A percentile compares a stretch with the other conserved stretches of the same genome.
These are phyloP conservation scores for Phyllostachys edulis DNA, from an alignment of 176 grass and related monocot species.

Conservation along the genomic window DNA sequence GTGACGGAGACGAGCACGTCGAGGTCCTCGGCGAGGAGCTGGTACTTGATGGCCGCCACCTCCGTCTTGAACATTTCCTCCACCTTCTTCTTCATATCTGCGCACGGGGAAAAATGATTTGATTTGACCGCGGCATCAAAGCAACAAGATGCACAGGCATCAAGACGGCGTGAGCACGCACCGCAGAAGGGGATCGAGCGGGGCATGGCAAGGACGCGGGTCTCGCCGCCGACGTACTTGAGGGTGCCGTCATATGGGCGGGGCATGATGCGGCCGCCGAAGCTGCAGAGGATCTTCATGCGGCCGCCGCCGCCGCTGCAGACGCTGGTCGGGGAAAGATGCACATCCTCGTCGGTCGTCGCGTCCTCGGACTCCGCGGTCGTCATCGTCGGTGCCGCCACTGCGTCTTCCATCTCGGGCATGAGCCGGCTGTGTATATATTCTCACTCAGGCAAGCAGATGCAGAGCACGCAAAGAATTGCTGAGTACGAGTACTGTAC, in stretches of 20 bases:
- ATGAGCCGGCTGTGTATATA: background rate
- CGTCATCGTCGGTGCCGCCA: background rate
- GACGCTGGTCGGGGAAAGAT: constrained; percentile 38
- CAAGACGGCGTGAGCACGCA: background rate
- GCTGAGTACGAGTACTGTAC: too few species aligned
- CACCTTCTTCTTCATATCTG: constrained; percentile 85
- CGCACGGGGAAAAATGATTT: background rate
- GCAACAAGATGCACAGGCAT: background rate
- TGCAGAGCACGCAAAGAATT: background rate
- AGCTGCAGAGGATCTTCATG: constrained; percentile 90
- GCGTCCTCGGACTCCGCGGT: constrained; percentile 40
- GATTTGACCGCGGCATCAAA: background rate
- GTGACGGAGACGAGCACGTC: constrained; percentile 78
- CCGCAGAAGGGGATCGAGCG: constrained; percentile 74
- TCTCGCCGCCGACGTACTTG: constrained; percentile 89
- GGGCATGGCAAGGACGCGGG: constrained; percentile 71
- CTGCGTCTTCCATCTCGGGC: background rate
- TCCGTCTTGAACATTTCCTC: constrained; percentile 71
- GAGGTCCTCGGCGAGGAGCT: constrained; percentile 62
- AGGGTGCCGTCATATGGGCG: constrained; percentile 67
- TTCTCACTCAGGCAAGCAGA: background rate
- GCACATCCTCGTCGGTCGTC: constrained; percentile 48
- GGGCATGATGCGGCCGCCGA: constrained; percentile 80
- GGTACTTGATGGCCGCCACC: constrained; percentile 76
- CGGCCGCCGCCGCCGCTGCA: constrained; percentile 37